Evolutionary conservation across 106 monocot genomes (phyloP), one percentile per base, ranked within the genome.

Genomic region (Allium sativum): DNA sequence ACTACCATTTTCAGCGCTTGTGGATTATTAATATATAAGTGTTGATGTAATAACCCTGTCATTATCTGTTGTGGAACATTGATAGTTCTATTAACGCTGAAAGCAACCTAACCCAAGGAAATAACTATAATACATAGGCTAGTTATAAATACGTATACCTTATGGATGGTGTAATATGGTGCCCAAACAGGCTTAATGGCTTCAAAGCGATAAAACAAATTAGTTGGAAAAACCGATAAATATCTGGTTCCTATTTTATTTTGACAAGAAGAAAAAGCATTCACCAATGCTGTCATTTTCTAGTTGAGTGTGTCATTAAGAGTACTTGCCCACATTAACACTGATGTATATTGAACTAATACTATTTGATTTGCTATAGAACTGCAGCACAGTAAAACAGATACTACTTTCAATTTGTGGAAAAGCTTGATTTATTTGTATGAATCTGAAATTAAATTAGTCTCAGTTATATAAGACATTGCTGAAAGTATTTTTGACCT

Each of bases 121-220:
- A 12, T n/a, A 22, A 6, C 10, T 7, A 22, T 14, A 21, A 16
- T n/a, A n/a, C 10, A 18, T 7, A 9, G 17, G 40, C 5, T 12
- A 22, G 40, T 11, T 31, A 58, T 15, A 58, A 40, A 13, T 31
- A 31, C 5, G 3, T 16, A 10, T 78, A 96, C 96, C 91, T 91
- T 96, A 76, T 96, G 96, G 42, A 96, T 96, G 20, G 96, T 96
- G 79, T 96, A 96, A 77, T 96, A 96, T 18, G 96, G 96, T 21
- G 96, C 96, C 96, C 96, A 96, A 52, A 91, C 90, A 73, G 21
- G 9, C 45, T 78, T n/a, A n/a, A 87, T 67, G 42, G 79, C 72
- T 72, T 91, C 96, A 56, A 87, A 80, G 15, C 87, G 84, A 43
- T 96, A 90, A 61, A 96, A 96, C 69, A 84, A 72, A 58, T 84